Evolutionary conservation across 495 filamentous ascomycete genomes (phyloP), one percentile per base, ranked within the genome.

Genomic region (Neurospora pannonica): DNA sequence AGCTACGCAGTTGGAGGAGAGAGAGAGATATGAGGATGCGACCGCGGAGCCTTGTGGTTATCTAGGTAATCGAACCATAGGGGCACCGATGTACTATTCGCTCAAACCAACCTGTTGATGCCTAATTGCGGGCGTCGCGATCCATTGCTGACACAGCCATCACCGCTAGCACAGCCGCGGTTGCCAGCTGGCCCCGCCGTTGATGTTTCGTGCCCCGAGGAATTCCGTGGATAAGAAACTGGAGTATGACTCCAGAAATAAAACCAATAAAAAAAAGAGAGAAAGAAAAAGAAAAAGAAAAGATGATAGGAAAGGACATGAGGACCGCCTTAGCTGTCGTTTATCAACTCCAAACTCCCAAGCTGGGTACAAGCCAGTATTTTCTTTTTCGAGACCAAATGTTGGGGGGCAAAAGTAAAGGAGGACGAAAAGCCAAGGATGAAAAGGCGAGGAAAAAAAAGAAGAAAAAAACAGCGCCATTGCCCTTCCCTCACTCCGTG

Each of bases 11-110:
- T n/a, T 21, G 43, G 24, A 1, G 43, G 43, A 8, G 11, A 48
- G 43, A n/a, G 42, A 43, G n/a, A n/a, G n/a, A n/a, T 1, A 19
- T 42, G 17, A 1, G 5, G 19, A n/a, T n/a, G 6, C 7, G 17
- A 5, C 19, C 42, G 7, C 19, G 7, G 0, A 48, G 43, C 43
- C 19, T 48, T 48, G 43, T 7, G 0, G 9, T 48, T 21, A 48
- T 5, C 43, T 4, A n/a, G n/a, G n/a, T n/a, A 3, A 21, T 48
- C 8, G 21, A 2, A 0, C 3, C n/a, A 21, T 0, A 1, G 0
- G 19, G 43, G 19, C 7, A 1, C n/a, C n/a, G 3, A 48, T 0
- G n/a, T n/a, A 0, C 5, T 9, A 46, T 46, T 46, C 0, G 42
- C 5, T 3, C 5, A n/a, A 0, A 7, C 15, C 3, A 9, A 9